These are phyloP conservation scores for Fusarium subglutinans DNA, from an alignment of 2,329 filamentous ascomycete species.

Conservation along the genomic window DNA sequence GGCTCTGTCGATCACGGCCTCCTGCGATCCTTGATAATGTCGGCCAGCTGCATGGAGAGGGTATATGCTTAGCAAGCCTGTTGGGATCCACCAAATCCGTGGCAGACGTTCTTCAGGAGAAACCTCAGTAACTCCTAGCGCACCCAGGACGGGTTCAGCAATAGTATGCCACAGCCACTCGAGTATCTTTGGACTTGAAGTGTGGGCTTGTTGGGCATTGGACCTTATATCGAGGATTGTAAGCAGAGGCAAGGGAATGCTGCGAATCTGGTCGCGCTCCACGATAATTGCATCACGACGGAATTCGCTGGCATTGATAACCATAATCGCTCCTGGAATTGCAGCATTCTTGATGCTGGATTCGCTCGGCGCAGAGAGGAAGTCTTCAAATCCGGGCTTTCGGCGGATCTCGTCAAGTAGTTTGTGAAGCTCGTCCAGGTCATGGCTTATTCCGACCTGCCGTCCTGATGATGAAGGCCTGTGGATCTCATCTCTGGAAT, in stretches of 20 bases:
- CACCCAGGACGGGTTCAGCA: background rate
- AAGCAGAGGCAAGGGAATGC: background rate
- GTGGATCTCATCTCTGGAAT: no score
- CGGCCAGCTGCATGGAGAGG: background rate
- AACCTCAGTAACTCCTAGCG: background rate
- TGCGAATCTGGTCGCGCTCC: background rate
- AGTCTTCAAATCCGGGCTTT: background rate
- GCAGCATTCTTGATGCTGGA: background rate
- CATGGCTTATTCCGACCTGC: background rate
- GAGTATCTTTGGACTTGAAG: background rate
- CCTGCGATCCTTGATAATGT: background rate
- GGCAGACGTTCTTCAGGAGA: background rate
- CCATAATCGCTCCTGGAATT: background rate
- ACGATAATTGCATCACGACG: background rate
- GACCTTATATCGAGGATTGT: background rate
- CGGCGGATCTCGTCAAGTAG: background rate
- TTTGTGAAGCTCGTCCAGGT: background rate
- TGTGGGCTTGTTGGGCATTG: background rate
- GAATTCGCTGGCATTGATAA: background rate
- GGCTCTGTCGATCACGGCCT: background rate
- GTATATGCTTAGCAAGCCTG: background rate
- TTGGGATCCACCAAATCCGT: background rate
- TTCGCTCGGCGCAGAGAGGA: background rate
- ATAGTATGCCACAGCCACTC: background rate
- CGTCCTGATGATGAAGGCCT: background rate